Evolutionary conservation across 495 filamentous ascomycete genomes (phyloP).

Genomic region (Staphylotrichum tortipilum): DNA sequence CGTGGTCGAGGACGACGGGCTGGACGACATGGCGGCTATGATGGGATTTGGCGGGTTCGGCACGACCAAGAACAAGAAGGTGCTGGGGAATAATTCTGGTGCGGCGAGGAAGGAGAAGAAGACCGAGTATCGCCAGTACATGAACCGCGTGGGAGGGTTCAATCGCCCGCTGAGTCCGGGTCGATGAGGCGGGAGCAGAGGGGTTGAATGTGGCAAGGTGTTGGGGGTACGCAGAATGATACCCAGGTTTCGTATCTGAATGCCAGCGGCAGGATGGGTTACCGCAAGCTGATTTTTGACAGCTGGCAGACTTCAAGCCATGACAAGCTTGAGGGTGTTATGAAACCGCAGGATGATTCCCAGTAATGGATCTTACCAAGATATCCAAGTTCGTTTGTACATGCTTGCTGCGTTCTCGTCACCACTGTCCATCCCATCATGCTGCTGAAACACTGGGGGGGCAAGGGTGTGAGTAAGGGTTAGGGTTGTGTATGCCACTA

Average conservation of each 20-base stretch:
- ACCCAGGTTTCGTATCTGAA: conserved; percentile 4
- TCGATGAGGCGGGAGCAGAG: conserved; percentile 16
- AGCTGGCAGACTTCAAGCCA: too few species aligned
- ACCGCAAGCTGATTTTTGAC: too few species aligned
- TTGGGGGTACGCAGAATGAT: conserved; percentile 1
- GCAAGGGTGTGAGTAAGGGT: neutral
- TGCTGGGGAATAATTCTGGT: conserved; percentile 80
- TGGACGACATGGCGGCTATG: conserved; percentile 66
- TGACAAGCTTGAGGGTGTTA: neutral
- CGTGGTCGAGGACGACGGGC: conserved; percentile 54
- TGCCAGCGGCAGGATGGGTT: neutral
- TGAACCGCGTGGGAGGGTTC: conserved; percentile 96
- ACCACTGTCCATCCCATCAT: too few species aligned
- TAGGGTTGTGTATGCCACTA: neutral
- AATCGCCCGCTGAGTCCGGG: conserved; percentile 70
- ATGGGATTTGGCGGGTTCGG: conserved; percentile 87
- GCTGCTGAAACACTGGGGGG: neutral
- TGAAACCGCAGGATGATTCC: too few species aligned
- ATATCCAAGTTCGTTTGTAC: too few species aligned
- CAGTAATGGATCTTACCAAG: too few species aligned
- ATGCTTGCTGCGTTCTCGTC: too few species aligned
- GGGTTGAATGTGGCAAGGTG: neutral
- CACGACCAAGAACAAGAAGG: conserved; percentile 82
- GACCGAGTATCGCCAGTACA: conserved; percentile 94
- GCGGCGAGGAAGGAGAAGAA: conserved; percentile 89